Conservation (phyloP, 805 yeast genomes). For the Candida nanaspora region DNA sequence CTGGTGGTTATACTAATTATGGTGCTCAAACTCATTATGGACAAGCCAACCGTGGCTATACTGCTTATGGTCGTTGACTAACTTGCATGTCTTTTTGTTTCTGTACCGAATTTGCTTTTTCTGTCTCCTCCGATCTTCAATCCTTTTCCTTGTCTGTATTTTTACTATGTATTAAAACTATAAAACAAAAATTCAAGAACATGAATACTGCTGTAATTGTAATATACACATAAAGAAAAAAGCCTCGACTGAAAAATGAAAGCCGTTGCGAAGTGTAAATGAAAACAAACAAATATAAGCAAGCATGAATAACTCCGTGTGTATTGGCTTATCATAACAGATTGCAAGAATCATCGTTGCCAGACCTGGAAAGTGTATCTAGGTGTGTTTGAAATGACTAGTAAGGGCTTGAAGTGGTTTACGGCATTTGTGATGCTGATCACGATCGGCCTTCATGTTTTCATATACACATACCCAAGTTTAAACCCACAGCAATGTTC, state of each 20-base stretch:
- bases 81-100: neutral
- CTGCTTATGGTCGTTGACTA: neutral
- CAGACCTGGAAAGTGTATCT: too few relatives aligned
- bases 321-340: too few relatives aligned
- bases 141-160: neutral
- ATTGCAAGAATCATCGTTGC: too few relatives aligned
- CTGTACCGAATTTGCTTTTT: neutral
- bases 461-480: slow-evolving; percentile 74
- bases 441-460: slow-evolving; percentile 47
- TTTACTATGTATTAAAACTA: neutral
- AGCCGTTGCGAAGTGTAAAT: too few relatives aligned
- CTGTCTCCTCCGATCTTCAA: neutral
- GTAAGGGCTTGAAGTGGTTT: neutral
- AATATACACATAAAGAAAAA: too few relatives aligned
- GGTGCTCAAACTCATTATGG: slow-evolving; percentile 1
- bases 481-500: slow-evolving; percentile 46
- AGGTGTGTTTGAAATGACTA: neutral
- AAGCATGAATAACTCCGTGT: too few relatives aligned
- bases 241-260: too few relatives aligned
- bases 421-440: slow-evolving; percentile 4
- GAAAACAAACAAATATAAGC: too few relatives aligned
- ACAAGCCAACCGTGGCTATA: neutral
- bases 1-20: slow-evolving; percentile 5
- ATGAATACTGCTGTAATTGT: too few relatives aligned
- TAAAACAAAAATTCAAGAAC: slow-evolving; percentile 4